Evolutionary conservation across 176 grass and related monocot genomes (phyloP).

Genomic region (Secale cereale): DNA sequence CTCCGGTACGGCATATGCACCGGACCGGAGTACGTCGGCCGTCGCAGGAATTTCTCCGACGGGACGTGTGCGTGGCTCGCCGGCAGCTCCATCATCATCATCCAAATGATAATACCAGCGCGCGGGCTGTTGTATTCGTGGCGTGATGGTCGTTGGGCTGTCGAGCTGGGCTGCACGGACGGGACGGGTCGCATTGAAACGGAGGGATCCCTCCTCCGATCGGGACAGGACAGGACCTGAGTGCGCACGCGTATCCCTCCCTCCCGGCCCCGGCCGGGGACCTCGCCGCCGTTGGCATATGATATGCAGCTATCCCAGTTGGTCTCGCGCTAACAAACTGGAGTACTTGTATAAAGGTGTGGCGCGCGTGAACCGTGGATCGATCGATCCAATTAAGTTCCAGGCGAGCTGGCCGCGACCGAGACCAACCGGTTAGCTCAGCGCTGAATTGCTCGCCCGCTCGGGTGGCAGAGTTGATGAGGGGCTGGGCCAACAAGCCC

Average conservation of each 20-base stretch:
- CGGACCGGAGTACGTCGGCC: neutral
- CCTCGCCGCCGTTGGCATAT: neutral
- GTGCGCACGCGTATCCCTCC: neutral
- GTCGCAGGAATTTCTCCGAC: neutral
- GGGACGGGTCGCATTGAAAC: neutral
- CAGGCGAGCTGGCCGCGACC: neutral
- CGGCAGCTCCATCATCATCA: too few species aligned
- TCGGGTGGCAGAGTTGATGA: too few species aligned
- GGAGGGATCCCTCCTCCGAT: neutral
- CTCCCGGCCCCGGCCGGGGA: neutral
- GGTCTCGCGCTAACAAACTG: neutral
- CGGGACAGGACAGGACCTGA: neutral
- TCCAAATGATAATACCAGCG: neutral
- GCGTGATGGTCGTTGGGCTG: neutral
- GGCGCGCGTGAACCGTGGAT: neutral
- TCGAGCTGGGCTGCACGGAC: neutral
- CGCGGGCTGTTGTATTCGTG: neutral
- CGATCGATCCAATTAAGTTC: neutral
- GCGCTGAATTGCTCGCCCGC: too few species aligned
- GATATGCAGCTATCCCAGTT: neutral
- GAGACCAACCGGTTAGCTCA: neutral
- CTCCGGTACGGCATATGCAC: neutral
- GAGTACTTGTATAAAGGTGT: neutral
- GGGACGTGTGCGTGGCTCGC: neutral
- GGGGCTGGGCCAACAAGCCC: too few species aligned